phyloP scores from a whole-genome alignment of 164 flowering plant genomes.

The Kingdonia uniflora region DNA sequence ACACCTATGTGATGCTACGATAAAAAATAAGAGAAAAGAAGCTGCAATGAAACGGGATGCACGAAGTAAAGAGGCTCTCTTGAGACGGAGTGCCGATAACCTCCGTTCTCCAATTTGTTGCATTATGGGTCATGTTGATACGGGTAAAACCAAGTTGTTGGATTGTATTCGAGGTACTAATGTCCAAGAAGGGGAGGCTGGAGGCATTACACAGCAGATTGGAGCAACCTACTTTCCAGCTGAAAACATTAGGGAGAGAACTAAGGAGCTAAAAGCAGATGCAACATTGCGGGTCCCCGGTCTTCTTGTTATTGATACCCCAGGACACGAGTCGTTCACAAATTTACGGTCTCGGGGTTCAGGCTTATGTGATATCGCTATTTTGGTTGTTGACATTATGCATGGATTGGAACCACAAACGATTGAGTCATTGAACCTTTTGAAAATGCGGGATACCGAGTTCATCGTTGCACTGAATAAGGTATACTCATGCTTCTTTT shows the following conservation, averaged over 20 bases:
- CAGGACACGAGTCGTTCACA: conserved; percentile 94
- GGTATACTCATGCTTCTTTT: conserved; percentile 28
- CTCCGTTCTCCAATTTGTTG: conserved; percentile 98
- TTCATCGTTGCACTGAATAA: conserved; percentile 94
- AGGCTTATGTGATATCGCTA: conserved; percentile 94
- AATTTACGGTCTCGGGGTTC: conserved; percentile 96
- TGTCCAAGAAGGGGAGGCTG: conserved; percentile 99
- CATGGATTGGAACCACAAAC: conserved; percentile 98
- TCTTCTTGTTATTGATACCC: conserved; percentile 90
- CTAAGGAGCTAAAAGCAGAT: conserved; percentile 90
- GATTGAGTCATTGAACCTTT: conserved; percentile 88
- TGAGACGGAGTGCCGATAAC: conserved; percentile 35
- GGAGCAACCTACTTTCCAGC: conserved; percentile 98
- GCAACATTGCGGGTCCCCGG: conserved; percentile 91
- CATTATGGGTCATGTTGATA: conserved; percentile 99
- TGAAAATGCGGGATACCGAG: conserved; percentile 91
- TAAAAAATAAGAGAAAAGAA: conserved; percentile 29
- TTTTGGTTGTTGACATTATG: conserved; percentile 97
- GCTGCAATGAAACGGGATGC: conserved; percentile 22
- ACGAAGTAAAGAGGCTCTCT: conserved; percentile 18
- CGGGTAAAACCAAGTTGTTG: conserved; percentile 94
- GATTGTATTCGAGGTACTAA: conserved; percentile 97
- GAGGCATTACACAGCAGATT: conserved; percentile 99
- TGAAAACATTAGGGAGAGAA: conserved; percentile 84
- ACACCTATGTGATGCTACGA: conserved; percentile 20